A percentile compares a stretch with the other conserved stretches of the same genome.
Conservation (phyloP, 2,329 filamentous ascomycete species). For the Aphanocladium album region DNA sequence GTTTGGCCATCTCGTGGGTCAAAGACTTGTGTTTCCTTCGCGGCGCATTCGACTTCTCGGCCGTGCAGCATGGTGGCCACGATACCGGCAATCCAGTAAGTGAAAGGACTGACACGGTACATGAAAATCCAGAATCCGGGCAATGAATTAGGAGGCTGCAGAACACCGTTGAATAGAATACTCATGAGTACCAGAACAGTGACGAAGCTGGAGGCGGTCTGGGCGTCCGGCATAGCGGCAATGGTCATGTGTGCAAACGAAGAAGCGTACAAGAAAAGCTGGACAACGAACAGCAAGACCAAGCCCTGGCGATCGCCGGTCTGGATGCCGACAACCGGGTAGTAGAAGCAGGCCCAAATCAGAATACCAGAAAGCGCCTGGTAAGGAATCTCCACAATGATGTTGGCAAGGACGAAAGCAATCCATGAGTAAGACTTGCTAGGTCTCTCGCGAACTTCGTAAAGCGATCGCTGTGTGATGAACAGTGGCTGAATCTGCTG, state of each 20-base stretch:
- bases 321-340: constrained; percentile 50
- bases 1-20: constrained; percentile 56
- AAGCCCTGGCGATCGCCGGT: constrained; percentile 54
- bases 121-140: constrained; percentile 76
- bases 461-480: constrained; percentile 66
- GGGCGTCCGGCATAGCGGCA: constrained; percentile 61
- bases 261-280: constrained; percentile 66
- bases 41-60: constrained; percentile 46
- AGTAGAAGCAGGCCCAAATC: constrained; percentile 64
- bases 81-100: constrained; percentile 64
- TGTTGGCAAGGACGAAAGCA: constrained; percentile 66
- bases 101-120: constrained; percentile 64
- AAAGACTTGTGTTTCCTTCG: constrained; percentile 58
- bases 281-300: constrained; percentile 59
- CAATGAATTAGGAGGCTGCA: constrained; percentile 52
- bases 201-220: constrained; percentile 61
- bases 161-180: constrained; percentile 59
- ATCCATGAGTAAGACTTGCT: constrained; percentile 72
- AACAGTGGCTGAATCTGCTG: constrained; percentile 75
- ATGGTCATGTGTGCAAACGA: constrained; percentile 73
- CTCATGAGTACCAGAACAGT: constrained; percentile 55
- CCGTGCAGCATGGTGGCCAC: constrained; percentile 59
- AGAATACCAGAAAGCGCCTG: constrained; percentile 60
- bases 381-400: constrained; percentile 68
- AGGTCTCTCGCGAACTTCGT: constrained; percentile 72